These are phyloP conservation scores for Mesostigma viride DNA, from an alignment of 139 green algal species.

Conservation along the genomic window DNA sequence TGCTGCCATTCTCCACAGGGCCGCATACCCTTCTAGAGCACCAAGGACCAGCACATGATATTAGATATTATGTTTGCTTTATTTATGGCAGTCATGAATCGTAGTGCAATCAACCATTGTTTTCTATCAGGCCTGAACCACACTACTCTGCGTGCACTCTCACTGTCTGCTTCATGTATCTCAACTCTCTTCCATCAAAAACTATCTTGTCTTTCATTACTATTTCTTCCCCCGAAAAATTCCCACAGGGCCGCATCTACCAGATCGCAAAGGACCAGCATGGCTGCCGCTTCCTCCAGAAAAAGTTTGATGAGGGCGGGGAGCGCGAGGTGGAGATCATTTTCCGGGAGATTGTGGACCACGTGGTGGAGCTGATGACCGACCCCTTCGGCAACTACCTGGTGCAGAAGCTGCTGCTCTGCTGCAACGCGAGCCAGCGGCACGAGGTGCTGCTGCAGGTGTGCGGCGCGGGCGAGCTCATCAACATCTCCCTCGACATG, in stretches of 20 bases:
- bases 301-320: slow-evolving; percentile 93
- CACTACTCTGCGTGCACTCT: neutral
- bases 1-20: no score
- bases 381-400: slow-evolving; percentile 99
- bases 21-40: no score
- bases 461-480: slow-evolving; percentile 61
- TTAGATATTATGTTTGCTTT: no score
- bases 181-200: no score
- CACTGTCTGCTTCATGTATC: neutral
- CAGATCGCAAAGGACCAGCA: slow-evolving; percentile 89
- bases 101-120: neutral
- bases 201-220: no score
- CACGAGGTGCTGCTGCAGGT: slow-evolving; percentile 61
- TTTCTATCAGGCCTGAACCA: neutral
- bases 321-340: slow-evolving; percentile 42
- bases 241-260: slow-evolving; percentile 66
- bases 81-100: no score
- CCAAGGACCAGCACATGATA: no score
- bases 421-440: slow-evolving; percentile 82
- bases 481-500: slow-evolving; percentile 82
- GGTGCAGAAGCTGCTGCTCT: slow-evolving; percentile 94
- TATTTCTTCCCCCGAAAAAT: neutral
- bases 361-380: slow-evolving; percentile 86
- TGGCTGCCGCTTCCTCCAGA: slow-evolving; percentile 92
- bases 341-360: slow-evolving; percentile 53